phyloP scores from a whole-genome alignment of 2,329 filamentous ascomycete species.

The Aspergillus fumigatus region DNA sequence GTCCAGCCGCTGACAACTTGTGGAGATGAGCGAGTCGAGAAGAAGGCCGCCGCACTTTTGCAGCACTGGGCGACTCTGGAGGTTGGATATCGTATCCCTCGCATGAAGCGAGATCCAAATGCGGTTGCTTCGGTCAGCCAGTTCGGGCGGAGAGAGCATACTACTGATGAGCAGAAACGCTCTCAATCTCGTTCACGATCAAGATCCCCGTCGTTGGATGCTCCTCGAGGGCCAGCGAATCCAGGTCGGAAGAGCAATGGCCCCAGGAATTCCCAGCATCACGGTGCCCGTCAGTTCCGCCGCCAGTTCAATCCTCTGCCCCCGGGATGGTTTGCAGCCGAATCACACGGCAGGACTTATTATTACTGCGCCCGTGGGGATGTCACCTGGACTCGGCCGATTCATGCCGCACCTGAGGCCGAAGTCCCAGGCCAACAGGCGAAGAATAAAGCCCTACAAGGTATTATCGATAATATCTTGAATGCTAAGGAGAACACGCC shows the following conservation, averaged over 20 bases:
- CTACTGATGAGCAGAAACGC: slow-evolving; percentile 47
- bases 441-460: slow-evolving; percentile 72
- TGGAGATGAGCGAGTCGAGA: slow-evolving; percentile 69
- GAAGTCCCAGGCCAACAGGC: slow-evolving; percentile 62
- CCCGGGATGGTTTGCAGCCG: slow-evolving; percentile 78
- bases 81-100: slow-evolving; percentile 85
- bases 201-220: slow-evolving; percentile 43
- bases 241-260: slow-evolving; percentile 50
- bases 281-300: slow-evolving; percentile 53
- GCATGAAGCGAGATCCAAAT: slow-evolving; percentile 77
- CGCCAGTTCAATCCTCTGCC: slow-evolving; percentile 60
- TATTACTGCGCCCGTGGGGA: slow-evolving; percentile 77
- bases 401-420: slow-evolving; percentile 60
- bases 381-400: slow-evolving; percentile 79
- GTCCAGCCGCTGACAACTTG: slow-evolving; percentile 64
- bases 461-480: slow-evolving; percentile 80
- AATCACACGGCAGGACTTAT: slow-evolving; percentile 70
- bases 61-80: slow-evolving; percentile 86
- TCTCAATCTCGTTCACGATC: slow-evolving; percentile 48
- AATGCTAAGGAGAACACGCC: slow-evolving; percentile 59
- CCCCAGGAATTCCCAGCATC: slow-evolving; percentile 57
- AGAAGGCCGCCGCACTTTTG: slow-evolving; percentile 66
- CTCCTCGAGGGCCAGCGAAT: slow-evolving; percentile 40
- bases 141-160: slow-evolving; percentile 53
- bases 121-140: slow-evolving; percentile 57